Percentiles rank a stretch among this genome's conserved stretches.
These are phyloP conservation scores for Diversispora epigaea DNA, from an alignment of 192 early-diverging fungal genomes.

Conservation along the genomic window DNA sequence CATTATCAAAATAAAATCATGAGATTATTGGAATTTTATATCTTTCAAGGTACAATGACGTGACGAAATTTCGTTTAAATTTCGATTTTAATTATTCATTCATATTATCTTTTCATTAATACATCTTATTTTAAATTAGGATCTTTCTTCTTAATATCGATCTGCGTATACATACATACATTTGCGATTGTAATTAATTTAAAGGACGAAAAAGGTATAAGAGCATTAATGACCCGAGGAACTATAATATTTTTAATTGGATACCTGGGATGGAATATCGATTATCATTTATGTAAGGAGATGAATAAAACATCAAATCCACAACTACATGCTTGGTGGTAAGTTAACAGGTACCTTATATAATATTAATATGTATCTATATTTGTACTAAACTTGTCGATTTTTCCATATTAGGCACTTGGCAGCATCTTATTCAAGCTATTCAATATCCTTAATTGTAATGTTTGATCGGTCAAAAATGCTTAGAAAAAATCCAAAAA, in stretches of 20 bases:
- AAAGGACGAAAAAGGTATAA: not conserved
- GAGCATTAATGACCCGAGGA: constrained; percentile 3
- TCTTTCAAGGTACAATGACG: not conserved
- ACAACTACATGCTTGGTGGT: constrained; percentile 1
- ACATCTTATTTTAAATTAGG: constrained; percentile 1
- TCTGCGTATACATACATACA: constrained; percentile 6
- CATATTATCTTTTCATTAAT: not conserved
- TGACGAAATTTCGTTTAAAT: no score
- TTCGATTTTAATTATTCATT: not conserved
- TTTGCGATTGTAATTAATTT: constrained; percentile 9
- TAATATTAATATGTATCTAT: no score
- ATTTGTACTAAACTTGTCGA: not conserved
- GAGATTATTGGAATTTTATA: constrained; percentile 12
- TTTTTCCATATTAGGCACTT: constrained; percentile 12
- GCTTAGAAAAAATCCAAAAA: constrained; percentile 5
- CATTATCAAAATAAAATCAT: constrained; percentile 11
- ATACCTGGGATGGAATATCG: constrained; percentile 3
- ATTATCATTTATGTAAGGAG: constrained; percentile 8
- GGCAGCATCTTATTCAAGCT: not conserved
- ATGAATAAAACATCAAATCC: constrained; percentile 4
- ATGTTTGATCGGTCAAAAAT: constrained; percentile 12
- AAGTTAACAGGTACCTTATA: no score
- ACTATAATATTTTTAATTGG: constrained; percentile 22
- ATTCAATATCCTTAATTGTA: not conserved
- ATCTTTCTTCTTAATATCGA: constrained; percentile 4